Conservation (phyloP, 768 basidiomycete species). For the Pholiota molesta region DNA sequence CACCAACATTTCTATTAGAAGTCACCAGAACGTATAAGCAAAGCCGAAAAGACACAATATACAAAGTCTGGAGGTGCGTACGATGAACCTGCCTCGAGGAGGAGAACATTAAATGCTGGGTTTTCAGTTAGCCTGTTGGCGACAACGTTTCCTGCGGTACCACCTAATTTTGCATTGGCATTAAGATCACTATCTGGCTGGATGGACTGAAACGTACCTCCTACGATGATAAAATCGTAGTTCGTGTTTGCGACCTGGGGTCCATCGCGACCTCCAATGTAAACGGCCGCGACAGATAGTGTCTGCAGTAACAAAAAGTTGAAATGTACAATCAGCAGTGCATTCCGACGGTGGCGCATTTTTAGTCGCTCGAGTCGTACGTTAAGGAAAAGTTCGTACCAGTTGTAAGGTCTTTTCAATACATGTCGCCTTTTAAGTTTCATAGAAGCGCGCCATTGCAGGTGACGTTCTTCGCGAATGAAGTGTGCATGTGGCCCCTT, state of each 20-base stretch:
- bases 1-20: neutral
- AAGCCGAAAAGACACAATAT: neutral
- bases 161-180: slow-evolving; percentile 27
- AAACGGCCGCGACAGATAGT: neutral
- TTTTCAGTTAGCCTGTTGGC: slow-evolving; percentile 58
- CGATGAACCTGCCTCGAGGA: slow-evolving; percentile 62
- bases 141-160: slow-evolving; percentile 62
- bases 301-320: neutral
- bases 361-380: too few species aligned
- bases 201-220: slow-evolving; percentile 13
- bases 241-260: neutral
- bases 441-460: too few species aligned
- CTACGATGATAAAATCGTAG: slow-evolving; percentile 24
- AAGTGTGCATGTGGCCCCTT: too few species aligned
- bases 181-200: neutral
- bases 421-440: too few species aligned
- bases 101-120: slow-evolving; percentile 44
- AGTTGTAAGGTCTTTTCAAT: too few species aligned
- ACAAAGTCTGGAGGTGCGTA: slow-evolving; percentile 17
- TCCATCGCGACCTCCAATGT: neutral
- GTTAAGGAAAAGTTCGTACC: too few species aligned
- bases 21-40: neutral
- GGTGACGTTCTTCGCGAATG: too few species aligned
- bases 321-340: neutral
- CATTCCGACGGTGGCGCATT: neutral